phyloP scores from a whole-genome alignment of 805 yeast genomes.

The Starmerella ratchasimensis region DNA sequence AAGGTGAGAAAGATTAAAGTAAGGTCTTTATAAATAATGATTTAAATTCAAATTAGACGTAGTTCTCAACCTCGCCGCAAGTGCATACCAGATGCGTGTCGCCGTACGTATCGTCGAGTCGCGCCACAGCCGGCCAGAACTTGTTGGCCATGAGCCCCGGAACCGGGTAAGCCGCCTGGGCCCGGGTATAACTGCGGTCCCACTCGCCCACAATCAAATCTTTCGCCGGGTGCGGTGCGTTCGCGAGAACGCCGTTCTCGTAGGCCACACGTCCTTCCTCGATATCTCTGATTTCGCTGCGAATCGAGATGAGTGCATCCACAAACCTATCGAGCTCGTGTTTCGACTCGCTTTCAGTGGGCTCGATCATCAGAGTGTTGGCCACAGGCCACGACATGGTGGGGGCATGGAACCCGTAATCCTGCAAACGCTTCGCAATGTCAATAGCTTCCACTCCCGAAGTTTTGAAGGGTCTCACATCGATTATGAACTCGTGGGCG shows the following conservation, averaged over 20 bases:
- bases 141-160: constrained; percentile 59
- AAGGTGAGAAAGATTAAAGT: too few species aligned
- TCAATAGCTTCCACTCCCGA: constrained; percentile 87
- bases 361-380: constrained; percentile 94
- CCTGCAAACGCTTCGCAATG: constrained; percentile 92
- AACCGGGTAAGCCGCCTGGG: constrained; percentile 85
- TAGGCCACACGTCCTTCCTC: constrained; percentile 56
- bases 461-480: constrained; percentile 68
- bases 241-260: constrained; percentile 47
- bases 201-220: constrained; percentile 66
- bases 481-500: constrained; percentile 94
- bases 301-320: constrained; percentile 71
- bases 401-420: constrained; percentile 97
- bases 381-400: constrained; percentile 98
- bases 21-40: too few species aligned
- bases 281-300: constrained; percentile 64
- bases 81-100: constrained; percentile 87
- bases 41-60: constrained; percentile 3
- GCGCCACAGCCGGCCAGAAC: constrained; percentile 90
- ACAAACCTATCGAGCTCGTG: constrained; percentile 84
- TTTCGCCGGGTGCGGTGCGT: constrained; percentile 81
- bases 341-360: constrained; percentile 86
- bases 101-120: constrained; percentile 90
- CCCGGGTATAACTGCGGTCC: constrained; percentile 84
- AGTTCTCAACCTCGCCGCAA: constrained; percentile 35